phyloP scores from a whole-genome alignment of 2,329 filamentous ascomycete genomes.

The Trichoderma sp. region DNA sequence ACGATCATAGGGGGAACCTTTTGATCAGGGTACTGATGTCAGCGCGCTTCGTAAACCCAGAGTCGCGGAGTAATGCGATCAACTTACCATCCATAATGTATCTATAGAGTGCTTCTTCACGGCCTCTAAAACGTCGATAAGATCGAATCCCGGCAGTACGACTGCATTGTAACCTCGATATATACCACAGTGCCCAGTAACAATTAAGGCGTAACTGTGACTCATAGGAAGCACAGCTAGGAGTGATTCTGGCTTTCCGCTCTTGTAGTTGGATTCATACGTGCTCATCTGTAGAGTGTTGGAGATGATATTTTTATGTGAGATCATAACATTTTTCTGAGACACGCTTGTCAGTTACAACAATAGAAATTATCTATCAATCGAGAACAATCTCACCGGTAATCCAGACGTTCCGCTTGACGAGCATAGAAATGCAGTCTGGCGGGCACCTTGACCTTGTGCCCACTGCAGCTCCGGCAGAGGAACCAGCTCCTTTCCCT shows the following conservation, averaged over 20 bases:
- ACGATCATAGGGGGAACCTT: constrained; percentile 71
- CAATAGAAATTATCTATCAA: neutral
- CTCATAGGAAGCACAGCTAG: constrained; percentile 70
- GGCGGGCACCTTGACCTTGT: constrained; percentile 57
- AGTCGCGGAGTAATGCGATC: no score
- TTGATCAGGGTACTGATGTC: accelerated
- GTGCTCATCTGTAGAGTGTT: constrained; percentile 62
- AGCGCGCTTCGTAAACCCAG: no score
- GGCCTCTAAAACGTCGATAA: constrained; percentile 56
- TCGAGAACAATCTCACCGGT: constrained; percentile 45
- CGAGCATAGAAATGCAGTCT: constrained; percentile 69
- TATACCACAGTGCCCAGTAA: constrained; percentile 60
- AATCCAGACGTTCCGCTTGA: constrained; percentile 71
- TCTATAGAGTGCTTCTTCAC: constrained; percentile 67
- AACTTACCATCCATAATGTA: constrained; percentile 59
- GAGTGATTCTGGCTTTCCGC: constrained; percentile 24
- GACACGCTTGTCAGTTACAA: neutral
- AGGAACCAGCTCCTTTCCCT: constrained; percentile 44
- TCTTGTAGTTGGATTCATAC: constrained; percentile 34
- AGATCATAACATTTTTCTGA: constrained; percentile 76
- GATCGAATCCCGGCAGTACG: constrained; percentile 70
- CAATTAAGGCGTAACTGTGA: constrained; percentile 74
- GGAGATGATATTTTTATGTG: constrained; percentile 70
- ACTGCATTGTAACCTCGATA: constrained; percentile 71
- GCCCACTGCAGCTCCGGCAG: constrained; percentile 54